These are phyloP conservation scores for Tulasnella sp. DNA, from an alignment of 768 basidiomycete genomes.

Conservation along the genomic window DNA sequence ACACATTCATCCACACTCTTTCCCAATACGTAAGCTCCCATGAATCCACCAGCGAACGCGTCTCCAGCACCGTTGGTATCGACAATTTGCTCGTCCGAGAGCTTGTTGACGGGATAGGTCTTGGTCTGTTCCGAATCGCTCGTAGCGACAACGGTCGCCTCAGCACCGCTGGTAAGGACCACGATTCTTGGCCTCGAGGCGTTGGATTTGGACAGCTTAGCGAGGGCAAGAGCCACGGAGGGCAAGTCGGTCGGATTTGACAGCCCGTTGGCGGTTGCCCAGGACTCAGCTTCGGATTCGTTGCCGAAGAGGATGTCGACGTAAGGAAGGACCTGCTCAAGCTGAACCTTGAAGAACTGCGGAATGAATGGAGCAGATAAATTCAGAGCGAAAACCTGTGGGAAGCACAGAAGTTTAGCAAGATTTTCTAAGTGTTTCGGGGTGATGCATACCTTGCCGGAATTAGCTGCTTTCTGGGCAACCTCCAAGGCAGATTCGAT, in stretches of 20 bases:
- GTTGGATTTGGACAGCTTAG: constrained; percentile 61
- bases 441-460: constrained; percentile 49
- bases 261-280: constrained; percentile 61
- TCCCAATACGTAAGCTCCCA: constrained; percentile 72
- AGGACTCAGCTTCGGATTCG: constrained; percentile 86
- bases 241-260: constrained; percentile 39
- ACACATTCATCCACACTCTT: constrained; percentile 68
- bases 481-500: constrained; percentile 56
- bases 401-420: neutral
- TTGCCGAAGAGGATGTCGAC: constrained; percentile 92
- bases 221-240: constrained; percentile 63
- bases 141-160: constrained; percentile 65
- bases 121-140: constrained; percentile 45
- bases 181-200: constrained; percentile 64
- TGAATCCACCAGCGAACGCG: constrained; percentile 92
- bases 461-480: constrained; percentile 61
- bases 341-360: constrained; percentile 77
- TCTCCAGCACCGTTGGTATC: constrained; percentile 99
- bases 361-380: constrained; percentile 96
- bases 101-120: constrained; percentile 41
- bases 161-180: constrained; percentile 82
- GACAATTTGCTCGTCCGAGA: constrained; percentile 58
- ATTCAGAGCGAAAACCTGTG: constrained; percentile 78
- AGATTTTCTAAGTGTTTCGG: neutral
- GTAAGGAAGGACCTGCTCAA: constrained; percentile 71